Base-by-base conservation (phyloP, 495 filamentous ascomycete genomes). In the Polyplosphaeria fusca region DNA sequence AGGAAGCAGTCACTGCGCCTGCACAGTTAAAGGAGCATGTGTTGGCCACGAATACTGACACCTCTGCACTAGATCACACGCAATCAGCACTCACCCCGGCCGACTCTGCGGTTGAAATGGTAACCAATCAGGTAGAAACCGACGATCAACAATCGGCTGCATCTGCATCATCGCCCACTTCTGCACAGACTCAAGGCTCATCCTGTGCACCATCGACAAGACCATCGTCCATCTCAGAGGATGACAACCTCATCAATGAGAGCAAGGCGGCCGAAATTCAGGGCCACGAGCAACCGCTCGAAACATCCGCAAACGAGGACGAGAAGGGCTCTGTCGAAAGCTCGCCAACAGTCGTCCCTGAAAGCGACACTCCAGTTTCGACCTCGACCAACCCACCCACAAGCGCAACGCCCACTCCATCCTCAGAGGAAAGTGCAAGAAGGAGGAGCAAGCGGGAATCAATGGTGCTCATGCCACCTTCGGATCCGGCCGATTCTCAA, bases 161-260 rank as follows among this genome's bases (percentile, higher is more conserved):
- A 9, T 65, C 62, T 20, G 57, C 62, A 35, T 58, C 40, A 19
- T 66, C 63, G 2, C 63, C 63, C 9, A 66, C 63, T 5, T 62
- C 63, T 22, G 58, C 63, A 19, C 58, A 62, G 25, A 62, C 58
- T 2, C 63, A 65, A 41, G 47, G 32, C 4, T 60, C 64, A 18
- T 67, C 64, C 5, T 41, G 27, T 32, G 53, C 61, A 25, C 52
- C 64, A 0, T 67, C 64, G 4, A 67, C 64, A 23, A 53, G 60
- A 19, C 64, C 64, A 1, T 67, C 64, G 38, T 67, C 64, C 7
- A 55, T 67, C 47, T 67, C 64, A 38, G 64, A 67, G 37, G 61
- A 55, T 14, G 60, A 61, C 12, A 38, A 53, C 18, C 26, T 24
- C 4, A 16, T 25, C 3, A n/a, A 39, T 25, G 39, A 47, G 19